Base-by-base conservation (phyloP, 2,329 filamentous ascomycete species). In the Stagonosporopsis tanaceti region DNA sequence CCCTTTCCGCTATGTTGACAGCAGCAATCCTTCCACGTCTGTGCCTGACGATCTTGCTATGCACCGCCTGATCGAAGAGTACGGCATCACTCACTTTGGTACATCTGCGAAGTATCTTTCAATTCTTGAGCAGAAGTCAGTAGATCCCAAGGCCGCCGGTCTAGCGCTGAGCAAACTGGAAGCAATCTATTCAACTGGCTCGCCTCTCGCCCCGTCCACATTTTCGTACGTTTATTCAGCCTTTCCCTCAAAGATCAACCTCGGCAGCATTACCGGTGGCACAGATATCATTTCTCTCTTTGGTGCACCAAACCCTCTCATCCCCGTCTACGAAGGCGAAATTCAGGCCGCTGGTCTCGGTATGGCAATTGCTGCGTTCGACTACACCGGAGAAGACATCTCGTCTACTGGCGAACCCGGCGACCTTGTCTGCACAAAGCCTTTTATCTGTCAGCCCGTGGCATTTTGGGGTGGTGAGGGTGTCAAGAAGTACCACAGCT, bases 231-330 rank as follows among this genome's bases (percentile, higher is more conserved):
- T 97, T 50, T 97, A 98, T 79, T 80, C 85, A 25, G 89, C 90
- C 1, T 96, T 98, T 71, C 92, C 93, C 2, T 71, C 84, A 0
- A 81, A 85, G n/a, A 82, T 98, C 64, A 94, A 97, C 76, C 86
- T 98, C 7, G 92, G 89, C 46, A 96, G 91, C 54, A 98, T 99
- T 70, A 98, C 94, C 0, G 95, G 95, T 35, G 95, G 94, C 47
- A 98, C 94, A 3, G 95, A 99, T 74, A 98, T 98, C 68, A 92
- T 98, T 63, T 97, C 93, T 0, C 86, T 98, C 32, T 99, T 98
- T 70, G 94, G 93, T 40, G 89, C 92, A 0, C 91, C 93, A 0
- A 94, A 89, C 53, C 81, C 80, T 1, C 72, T 83, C 4, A 66
- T 78, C 7, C 80, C 81, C 9, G 81, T 83, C 27, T 80, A 81